These are phyloP conservation scores for Euphorbia celastroides DNA, from an alignment of 441 rosid species.

Conservation along the genomic window DNA sequence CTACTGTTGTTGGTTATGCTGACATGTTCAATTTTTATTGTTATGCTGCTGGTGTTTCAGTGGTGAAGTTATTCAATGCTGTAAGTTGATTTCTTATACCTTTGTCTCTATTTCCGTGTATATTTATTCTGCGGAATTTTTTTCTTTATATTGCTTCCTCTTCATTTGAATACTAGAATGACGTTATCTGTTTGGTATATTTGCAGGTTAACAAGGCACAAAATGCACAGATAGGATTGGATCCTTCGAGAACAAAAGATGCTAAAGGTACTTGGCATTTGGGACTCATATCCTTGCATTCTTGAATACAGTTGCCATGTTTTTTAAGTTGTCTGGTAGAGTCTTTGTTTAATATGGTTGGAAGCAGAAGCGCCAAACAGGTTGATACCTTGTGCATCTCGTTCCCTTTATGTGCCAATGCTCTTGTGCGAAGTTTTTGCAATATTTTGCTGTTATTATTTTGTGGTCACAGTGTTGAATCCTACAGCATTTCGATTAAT, in stretches of 20 bases:
- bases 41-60: conserved; percentile 46
- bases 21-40: conserved; percentile 23
- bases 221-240: conserved; percentile 72
- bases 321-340: too few relatives aligned
- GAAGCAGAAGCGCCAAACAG: too few relatives aligned
- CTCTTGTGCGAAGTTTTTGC: too few relatives aligned
- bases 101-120: not conserved
- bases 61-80: conserved; percentile 92
- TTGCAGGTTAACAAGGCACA: conserved; percentile 90
- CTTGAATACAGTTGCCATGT: too few relatives aligned
- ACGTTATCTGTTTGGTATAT: conserved; percentile 11
- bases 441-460: too few relatives aligned
- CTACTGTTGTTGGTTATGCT: conserved; percentile 1
- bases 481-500: too few relatives aligned
- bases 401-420: too few relatives aligned
- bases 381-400: too few relatives aligned
- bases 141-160: too few relatives aligned
- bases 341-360: too few relatives aligned
- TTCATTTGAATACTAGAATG: not conserved
- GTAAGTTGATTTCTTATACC: conserved; percentile 43
- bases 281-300: not conserved
- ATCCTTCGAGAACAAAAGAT: conserved; percentile 72
- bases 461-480: too few relatives aligned
- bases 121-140: too few relatives aligned
- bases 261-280: conserved; percentile 53